Evolutionary conservation across 441 rosid genomes (phyloP), one percentile per base, ranked within the genome.

Genomic region (Mallotus repandus): DNA sequence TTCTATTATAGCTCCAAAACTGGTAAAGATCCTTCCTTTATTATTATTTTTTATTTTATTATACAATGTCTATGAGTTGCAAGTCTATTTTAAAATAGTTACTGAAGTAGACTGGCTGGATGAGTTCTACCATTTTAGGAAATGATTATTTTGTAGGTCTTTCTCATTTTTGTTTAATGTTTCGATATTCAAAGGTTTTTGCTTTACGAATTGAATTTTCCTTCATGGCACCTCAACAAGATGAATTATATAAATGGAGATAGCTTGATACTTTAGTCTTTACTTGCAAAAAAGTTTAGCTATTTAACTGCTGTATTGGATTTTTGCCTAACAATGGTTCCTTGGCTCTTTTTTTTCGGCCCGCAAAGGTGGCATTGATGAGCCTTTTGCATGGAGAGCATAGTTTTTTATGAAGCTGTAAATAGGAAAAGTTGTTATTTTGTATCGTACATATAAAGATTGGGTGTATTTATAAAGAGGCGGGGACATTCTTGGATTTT

Each of bases 341-440:
- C 8, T 63, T 63, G 7, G 65, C 25, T 69, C 67, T 74, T 66
- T 15, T 25, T 73, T n/a, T 11, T 70, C 93, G 99, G 98, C 97
- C 52, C 97, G 97, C 18, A 87, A 90, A 82, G 93, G 91, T 79
- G 96, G 96, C 56, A 55, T 80, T 56, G 99, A 96, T 76, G 99
- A 96, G 87, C 84, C 94, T n/a, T 96, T 91, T 80, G 98, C 99
- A 50, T 96, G 99, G 99, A 88, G 73, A 93, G 98, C 84, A 84
- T 95, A 77, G 98, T 92, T 65, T 84, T 81, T 93, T 74, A 89
- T 98, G 84, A 92, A 92, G 88, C 93, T 92, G 70, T 93, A 96
- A 86, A 88, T 93, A 9, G 99, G 98, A 68, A 87, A 96, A 97
- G 99, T 96, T 66, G 54, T 63, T 61, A 25, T 75, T 63, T n/a